A percentile compares a stretch with the other conserved stretches of the same genome.
These are phyloP conservation scores for Cytospora paraplurivora DNA, from an alignment of 2,329 filamentous ascomycete species.

Conservation along the genomic window DNA sequence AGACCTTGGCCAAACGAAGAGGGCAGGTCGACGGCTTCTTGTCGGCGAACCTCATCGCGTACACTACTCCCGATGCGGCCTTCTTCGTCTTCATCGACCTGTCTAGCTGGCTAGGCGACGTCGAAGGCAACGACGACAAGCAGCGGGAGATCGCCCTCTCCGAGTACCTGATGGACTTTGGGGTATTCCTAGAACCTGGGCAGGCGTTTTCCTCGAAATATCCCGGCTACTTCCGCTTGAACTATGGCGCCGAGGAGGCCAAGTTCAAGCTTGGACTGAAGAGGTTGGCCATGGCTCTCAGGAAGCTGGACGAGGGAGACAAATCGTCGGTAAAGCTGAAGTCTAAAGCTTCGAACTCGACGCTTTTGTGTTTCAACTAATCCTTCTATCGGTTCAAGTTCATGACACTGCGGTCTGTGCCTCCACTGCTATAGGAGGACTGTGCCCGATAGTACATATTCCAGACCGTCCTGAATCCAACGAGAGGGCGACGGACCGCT, in stretches of 20 bases:
- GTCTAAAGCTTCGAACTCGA: constrained; percentile 5
- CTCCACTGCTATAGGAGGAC: no score
- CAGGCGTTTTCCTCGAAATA: constrained; percentile 17
- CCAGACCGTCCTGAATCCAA: no score
- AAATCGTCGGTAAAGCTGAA: constrained; percentile 2
- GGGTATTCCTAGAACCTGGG: constrained; percentile 23
- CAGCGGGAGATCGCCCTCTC: constrained; percentile 15
- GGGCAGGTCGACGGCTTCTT: constrained; percentile 16
- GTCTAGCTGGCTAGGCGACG: constrained; percentile 19
- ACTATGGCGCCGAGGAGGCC: constrained; percentile 16
- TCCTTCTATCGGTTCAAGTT: not conserved
- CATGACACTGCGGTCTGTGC: no score
- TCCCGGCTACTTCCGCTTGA: constrained; percentile 20
- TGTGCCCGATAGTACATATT: no score
- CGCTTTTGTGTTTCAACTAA: constrained; percentile 13
- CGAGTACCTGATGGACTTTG: constrained; percentile 19
- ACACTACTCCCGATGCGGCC: constrained; percentile 15
- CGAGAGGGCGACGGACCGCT: no score
- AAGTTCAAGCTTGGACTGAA: constrained; percentile 15
- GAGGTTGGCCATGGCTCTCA: constrained; percentile 14
- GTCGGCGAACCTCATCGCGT: not conserved
- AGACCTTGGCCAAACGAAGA: constrained; percentile 13
- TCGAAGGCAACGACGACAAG: constrained; percentile 12
- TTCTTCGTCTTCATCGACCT: constrained; percentile 23
- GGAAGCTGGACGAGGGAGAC: constrained; percentile 18